A percentile compares a stretch with the other conserved stretches of the same genome.
phyloP scores from a whole-genome alignment of 129 eudicot genomes.

The Centaurea solstitialis region DNA sequence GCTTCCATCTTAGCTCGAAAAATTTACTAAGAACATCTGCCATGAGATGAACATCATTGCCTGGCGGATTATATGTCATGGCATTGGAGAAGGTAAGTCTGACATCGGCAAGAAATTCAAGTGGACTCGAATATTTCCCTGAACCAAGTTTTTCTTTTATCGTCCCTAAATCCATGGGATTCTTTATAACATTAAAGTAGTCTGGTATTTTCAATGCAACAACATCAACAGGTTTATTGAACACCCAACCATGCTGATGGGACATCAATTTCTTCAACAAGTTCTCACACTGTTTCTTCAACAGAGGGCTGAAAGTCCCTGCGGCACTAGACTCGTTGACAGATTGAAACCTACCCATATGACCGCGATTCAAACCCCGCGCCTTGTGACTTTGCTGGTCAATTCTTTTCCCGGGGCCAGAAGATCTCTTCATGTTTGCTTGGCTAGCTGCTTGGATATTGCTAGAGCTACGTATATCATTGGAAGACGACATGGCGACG shows the following conservation, averaged over 20 bases:
- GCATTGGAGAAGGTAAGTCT: slow-evolving; percentile 83
- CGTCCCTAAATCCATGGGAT: slow-evolving; percentile 94
- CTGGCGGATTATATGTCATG: slow-evolving; percentile 80
- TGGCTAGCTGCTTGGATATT: slow-evolving; percentile 34
- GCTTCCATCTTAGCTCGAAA: slow-evolving; percentile 70
- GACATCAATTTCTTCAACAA: slow-evolving; percentile 68
- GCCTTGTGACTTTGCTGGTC: slow-evolving; percentile 36
- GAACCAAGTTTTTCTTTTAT: slow-evolving; percentile 57
- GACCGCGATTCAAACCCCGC: slow-evolving; percentile 45
- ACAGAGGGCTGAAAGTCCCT: slow-evolving; percentile 27
- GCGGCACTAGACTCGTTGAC: slow-evolving; percentile 8
- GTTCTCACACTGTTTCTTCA: slow-evolving; percentile 64
- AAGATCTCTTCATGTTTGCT: slow-evolving; percentile 32
- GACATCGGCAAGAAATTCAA: slow-evolving; percentile 72
- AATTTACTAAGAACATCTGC: slow-evolving; percentile 59
- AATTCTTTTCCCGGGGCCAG: slow-evolving; percentile 37
- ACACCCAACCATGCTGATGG: slow-evolving; percentile 69
- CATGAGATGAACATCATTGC: slow-evolving; percentile 65
- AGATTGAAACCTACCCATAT: slow-evolving; percentile 61
- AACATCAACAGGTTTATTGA: slow-evolving; percentile 74
- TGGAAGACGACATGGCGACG: slow-evolving; percentile 44
- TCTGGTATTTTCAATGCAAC: slow-evolving; percentile 78
- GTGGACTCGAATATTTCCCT: slow-evolving; percentile 49
- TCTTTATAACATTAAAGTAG: slow-evolving; percentile 65
- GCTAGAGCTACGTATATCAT: slow-evolving; percentile 35